phyloP scores from a whole-genome alignment of 768 basidiomycete genomes.

The Mycena rosella region DNA sequence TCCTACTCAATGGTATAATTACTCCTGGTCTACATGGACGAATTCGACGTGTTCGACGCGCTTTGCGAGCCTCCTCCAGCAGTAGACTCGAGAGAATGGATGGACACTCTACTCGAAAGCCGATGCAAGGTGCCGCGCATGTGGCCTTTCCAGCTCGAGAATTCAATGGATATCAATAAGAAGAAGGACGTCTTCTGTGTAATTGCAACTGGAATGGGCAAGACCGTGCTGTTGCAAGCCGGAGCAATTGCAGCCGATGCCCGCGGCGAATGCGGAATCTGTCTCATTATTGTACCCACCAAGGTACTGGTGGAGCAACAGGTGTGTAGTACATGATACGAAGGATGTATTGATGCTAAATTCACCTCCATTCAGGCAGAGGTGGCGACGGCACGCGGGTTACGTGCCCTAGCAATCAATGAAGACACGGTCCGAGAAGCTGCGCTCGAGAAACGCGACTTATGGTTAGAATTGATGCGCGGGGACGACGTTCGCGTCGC shows the following conservation, averaged over 20 bases:
- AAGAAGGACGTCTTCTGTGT: constrained; percentile 25
- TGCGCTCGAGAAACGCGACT: neutral
- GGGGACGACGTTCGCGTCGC: neutral
- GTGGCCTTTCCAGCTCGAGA: neutral
- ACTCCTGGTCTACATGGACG: too few species aligned
- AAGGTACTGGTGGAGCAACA: constrained; percentile 33
- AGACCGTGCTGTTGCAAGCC: constrained; percentile 26
- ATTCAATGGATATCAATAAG: neutral
- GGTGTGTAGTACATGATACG: neutral
- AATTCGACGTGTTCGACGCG: too few species aligned
- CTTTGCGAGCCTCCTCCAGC: too few species aligned
- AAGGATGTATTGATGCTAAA: neutral
- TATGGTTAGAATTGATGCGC: neutral
- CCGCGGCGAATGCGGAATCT: constrained; percentile 27
- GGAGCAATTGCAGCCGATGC: constrained; percentile 17
- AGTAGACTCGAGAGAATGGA: neutral
- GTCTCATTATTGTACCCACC: constrained; percentile 30
- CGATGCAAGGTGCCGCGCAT: neutral
- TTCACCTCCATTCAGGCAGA: neutral
- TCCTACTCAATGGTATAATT: too few species aligned
- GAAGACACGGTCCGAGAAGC: constrained; percentile 22
- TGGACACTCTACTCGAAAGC: neutral
- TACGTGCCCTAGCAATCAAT: constrained; percentile 16
- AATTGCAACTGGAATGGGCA: constrained; percentile 30
- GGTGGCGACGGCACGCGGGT: neutral